Evolutionary conservation across 306 rosid genomes (phyloP), one percentile per base, ranked within the genome.

Genomic region (Elaeagnus macrophylla): DNA sequence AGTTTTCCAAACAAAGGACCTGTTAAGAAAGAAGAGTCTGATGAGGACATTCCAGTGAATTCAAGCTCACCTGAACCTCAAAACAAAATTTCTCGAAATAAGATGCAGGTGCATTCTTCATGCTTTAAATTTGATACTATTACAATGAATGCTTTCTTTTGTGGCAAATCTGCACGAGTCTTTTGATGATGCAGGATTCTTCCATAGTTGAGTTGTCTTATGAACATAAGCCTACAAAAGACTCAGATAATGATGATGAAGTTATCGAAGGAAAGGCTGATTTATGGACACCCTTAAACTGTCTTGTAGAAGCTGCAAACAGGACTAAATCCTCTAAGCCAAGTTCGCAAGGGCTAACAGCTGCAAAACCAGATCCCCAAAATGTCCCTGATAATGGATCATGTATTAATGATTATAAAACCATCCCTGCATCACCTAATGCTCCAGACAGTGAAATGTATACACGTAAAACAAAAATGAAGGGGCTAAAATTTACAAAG

Each of bases 291-390:
- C 99, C 99, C 9, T 83, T 91, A 75, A 84, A 84, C 79, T 91
- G 99, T 72, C 95, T 91, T 45, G 95, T 91, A 48, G 99, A 91
- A 76, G 96, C 91, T 48, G 99, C 99, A 51, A 91, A 91, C 70
- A 73, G 99, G 66, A 91, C 99, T 46, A 91, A 84, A 76, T 80
- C 89, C 41, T 87, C 88, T 6, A 91, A 83, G 74, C 69, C 69
- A 50, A 78, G 68, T 73, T 77, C 77, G 45, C 94, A 71, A 57
- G 95, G 78, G 68, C 43, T 17, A 37, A 54, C 77, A 42, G 12
- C 58, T 67, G 58, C 84, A 72, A 90, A 82, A 75, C 69, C 56
- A 37, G 95, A 83, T 56, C 75, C 79, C 36, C 70, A 61, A 7
- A 50, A 59, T 61, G 68, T 79, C 72, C 68, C 72, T 53, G 79